Percentiles rank a stretch among this genome's conserved stretches.
Evolutionary conservation across 352 stramenopile species (phyloP).

Genomic region (Globisporangium alternatum): DNA sequence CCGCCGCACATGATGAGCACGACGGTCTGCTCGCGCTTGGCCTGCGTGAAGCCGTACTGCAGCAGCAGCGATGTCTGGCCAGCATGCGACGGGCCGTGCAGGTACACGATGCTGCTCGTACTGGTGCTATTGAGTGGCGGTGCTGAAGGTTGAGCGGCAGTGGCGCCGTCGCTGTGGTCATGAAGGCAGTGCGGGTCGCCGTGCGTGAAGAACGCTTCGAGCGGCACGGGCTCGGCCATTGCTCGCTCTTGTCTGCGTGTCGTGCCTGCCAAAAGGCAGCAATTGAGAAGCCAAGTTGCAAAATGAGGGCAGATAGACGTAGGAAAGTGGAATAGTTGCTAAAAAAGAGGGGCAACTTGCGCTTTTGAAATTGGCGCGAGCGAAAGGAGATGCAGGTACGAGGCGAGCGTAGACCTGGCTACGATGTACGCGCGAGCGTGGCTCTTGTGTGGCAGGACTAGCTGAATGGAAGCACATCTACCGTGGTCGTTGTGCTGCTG

Average conservation of each 20-base stretch:
- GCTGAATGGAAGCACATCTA: too few species aligned
- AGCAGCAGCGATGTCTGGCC: slow-evolving; percentile 64
- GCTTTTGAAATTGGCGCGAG: too few species aligned
- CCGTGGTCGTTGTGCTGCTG: not conserved
- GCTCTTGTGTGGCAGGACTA: too few species aligned
- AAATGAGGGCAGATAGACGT: not conserved
- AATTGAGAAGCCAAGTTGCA: not conserved
- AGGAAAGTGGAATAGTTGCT: not conserved
- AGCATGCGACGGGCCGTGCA: slow-evolving; percentile 37
- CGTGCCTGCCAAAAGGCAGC: not conserved
- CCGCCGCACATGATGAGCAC: slow-evolving; percentile 47
- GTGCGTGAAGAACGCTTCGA: slow-evolving; percentile 72
- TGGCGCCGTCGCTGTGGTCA: not conserved
- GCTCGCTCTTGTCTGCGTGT: not conserved
- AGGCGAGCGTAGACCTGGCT: not conserved
- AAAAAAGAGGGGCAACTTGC: slow-evolving; percentile 11
- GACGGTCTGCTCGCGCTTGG: slow-evolving; percentile 34
- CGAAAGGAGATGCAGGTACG: not conserved
- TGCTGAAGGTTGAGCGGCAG: slow-evolving; percentile 4
- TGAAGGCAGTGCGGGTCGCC: slow-evolving; percentile 23
- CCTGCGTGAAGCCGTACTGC: slow-evolving; percentile 61
- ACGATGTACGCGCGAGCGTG: too few species aligned
- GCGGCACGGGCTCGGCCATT: slow-evolving; percentile 9
- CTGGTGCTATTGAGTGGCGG: not conserved
- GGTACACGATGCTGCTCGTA: slow-evolving; percentile 30